These are phyloP conservation scores for Picochlorum sp. DNA, from an alignment of 139 green algal genomes.

Conservation along the genomic window DNA sequence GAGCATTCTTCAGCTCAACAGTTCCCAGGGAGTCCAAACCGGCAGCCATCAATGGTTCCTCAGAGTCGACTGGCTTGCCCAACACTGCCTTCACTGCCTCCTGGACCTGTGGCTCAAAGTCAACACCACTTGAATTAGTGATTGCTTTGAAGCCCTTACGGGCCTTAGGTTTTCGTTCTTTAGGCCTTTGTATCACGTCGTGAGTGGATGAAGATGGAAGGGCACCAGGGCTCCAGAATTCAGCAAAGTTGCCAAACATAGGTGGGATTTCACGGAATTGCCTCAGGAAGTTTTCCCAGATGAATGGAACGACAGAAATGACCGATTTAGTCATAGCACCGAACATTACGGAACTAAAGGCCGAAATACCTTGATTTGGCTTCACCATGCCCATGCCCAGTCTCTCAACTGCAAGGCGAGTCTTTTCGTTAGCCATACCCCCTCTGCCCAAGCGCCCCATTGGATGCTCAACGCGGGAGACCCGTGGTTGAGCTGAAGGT, in stretches of 20 bases:
- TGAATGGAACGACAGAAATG: conserved; percentile 29
- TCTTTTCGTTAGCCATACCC: conserved; percentile 57
- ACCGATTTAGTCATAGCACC: not conserved
- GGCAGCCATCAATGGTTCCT: conserved; percentile 59
- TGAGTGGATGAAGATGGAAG: not conserved
- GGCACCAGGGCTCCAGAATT: not conserved
- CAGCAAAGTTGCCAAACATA: conserved; percentile 17
- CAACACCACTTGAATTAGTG: not conserved
- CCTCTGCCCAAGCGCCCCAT: conserved; percentile 76
- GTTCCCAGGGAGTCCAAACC: conserved; percentile 32
- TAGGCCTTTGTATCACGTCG: not conserved
- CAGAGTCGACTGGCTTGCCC: conserved; percentile 22
- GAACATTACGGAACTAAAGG: not conserved
- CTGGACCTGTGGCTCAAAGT: conserved; percentile 25
- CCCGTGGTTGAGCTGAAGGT: not conserved
- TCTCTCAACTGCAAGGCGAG: conserved; percentile 35
- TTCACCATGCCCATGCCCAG: conserved; percentile 50
- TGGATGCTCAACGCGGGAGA: conserved; percentile 35
- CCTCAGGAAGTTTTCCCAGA: conserved; percentile 33
- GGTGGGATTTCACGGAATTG: conserved; percentile 22
- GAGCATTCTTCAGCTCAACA: conserved; percentile 37
- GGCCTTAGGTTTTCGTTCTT: not conserved
- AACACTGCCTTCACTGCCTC: conserved; percentile 40
- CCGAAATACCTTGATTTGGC: conserved; percentile 15
- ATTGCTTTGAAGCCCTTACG: not conserved